A percentile compares a stretch with the other conserved stretches of the same genome.
phyloP scores from a whole-genome alignment of 371 early-diverging fungal genomes.

The Rhizopus delemar region DNA sequence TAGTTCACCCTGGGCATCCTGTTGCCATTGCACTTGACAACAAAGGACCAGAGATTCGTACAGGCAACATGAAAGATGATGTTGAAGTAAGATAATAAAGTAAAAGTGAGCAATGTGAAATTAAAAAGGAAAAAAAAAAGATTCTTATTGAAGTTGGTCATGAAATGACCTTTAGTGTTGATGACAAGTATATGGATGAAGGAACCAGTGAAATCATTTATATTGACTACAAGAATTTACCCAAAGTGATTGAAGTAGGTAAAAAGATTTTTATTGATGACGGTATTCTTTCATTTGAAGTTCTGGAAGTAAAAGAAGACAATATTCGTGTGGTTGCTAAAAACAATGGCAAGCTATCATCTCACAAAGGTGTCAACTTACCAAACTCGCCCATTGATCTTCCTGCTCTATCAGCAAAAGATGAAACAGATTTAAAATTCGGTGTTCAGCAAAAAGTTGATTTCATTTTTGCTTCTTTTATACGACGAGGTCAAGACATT shows the following conservation, averaged over 20 bases:
- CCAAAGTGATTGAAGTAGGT: constrained; percentile 78
- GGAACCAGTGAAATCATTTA: constrained; percentile 79
- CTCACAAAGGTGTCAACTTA: constrained; percentile 88
- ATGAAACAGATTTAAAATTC: constrained; percentile 87
- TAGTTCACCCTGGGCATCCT: constrained; percentile 66
- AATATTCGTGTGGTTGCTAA: constrained; percentile 71
- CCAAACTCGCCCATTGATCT: constrained; percentile 87
- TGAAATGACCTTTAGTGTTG: constrained; percentile 84
- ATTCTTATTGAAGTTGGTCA: constrained; percentile 72
- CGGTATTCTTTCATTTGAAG: constrained; percentile 84
- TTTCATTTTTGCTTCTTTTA: constrained; percentile 96
- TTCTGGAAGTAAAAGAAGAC: constrained; percentile 62
- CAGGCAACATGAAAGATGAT: constrained; percentile 73
- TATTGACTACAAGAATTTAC: constrained; percentile 87
- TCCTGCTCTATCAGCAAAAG: constrained; percentile 94
- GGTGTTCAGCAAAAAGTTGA: constrained; percentile 95
- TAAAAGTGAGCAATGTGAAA: not conserved
- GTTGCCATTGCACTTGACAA: constrained; percentile 89
- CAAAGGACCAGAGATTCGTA: constrained; percentile 87
- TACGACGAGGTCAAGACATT: constrained; percentile 90
- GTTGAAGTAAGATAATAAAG: constrained; percentile 35
- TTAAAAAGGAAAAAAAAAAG: constrained; percentile 14
- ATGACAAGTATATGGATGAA: constrained; percentile 62
- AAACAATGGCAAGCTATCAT: constrained; percentile 76
- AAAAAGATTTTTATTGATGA: constrained; percentile 88